Base-by-base conservation (phyloP, 139 green algal genomes). In the Penium margaritaceum region DNA sequence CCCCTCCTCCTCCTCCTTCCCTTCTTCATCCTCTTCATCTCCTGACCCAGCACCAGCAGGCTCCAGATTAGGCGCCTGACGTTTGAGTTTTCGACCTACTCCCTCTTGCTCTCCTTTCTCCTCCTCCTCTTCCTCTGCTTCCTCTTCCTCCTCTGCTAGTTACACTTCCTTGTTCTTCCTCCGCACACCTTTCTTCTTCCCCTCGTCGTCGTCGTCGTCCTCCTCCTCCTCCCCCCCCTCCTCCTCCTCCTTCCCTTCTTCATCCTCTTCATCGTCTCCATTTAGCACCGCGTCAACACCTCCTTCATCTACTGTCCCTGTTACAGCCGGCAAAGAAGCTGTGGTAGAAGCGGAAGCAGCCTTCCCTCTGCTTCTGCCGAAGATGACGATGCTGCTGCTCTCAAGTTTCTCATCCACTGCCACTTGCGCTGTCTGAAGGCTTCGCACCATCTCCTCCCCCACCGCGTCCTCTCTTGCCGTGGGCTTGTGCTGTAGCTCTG, bases 341-440 rank as follows among this genome's bases (percentile, higher is more conserved):
- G 51, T 15, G 39, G 19, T 24, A 29, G 29, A 21, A 69, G 27
- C 21, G 34, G n/a, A n/a, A n/a, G n/a, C n/a, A n/a, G n/a, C n/a
- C n/a, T n/a, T n/a, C n/a, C n/a, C n/a, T n/a, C n/a, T n/a, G n/a
- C n/a, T n/a, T n/a, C n/a, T n/a, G n/a, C n/a, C n/a, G n/a, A n/a
- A n/a, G n/a, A n/a, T n/a, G n/a, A n/a, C n/a, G n/a, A n/a, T n/a
- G n/a, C n/a, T n/a, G n/a, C n/a, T n/a, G n/a, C n/a, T n/a, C n/a
- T 46, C 33, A 46, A 97, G 82, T 74, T 89, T 89, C 79, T 96
- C 91, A 74, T 97, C 92, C 36, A 97, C 74, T 0, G 78, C 77
- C 63, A 84, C 43, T 33, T 84, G 64, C 35, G 79, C 79, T 38
- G 54, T 77, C 73, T 94, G 87, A 65, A 98, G 91, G 35, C 80